phyloP scores from a whole-genome alignment of 2,329 filamentous ascomycete genomes.

The Cryphonectria naterciae region DNA sequence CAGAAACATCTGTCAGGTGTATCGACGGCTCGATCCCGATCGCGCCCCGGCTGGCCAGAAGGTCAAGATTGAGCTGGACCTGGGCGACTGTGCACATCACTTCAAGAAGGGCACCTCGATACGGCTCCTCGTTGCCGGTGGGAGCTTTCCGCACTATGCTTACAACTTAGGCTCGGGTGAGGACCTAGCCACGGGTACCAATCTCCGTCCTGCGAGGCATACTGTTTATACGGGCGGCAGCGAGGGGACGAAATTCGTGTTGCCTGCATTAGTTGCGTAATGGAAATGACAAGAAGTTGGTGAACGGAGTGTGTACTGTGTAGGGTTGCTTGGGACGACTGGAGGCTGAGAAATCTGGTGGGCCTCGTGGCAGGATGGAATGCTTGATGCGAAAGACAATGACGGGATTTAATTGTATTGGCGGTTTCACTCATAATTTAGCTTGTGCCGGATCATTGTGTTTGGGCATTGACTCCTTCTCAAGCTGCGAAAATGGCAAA shows the following conservation, averaged over 20 bases:
- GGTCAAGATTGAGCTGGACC: constrained; percentile 24
- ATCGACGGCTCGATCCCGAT: constrained; percentile 29
- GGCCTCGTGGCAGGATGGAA: background rate
- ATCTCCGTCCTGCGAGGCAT: constrained; percentile 27
- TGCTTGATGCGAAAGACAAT: background rate
- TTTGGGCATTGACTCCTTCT: too few relatives aligned
- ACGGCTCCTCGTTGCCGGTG: constrained; percentile 34
- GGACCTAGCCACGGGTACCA: constrained; percentile 28
- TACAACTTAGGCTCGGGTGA: constrained; percentile 33
- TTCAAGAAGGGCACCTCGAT: constrained; percentile 32
- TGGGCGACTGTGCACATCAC: constrained; percentile 33
- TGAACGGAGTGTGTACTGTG: background rate
- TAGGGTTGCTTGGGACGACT: background rate
- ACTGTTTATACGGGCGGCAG: constrained; percentile 18
- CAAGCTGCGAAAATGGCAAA: too few relatives aligned
- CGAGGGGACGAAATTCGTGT: constrained; percentile 14
- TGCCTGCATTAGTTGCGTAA: constrained; percentile 15
- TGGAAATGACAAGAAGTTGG: too few relatives aligned
- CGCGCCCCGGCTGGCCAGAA: background rate
- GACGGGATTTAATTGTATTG: background rate
- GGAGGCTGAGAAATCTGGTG: background rate
- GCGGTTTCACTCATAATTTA: background rate
- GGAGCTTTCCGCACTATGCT: constrained; percentile 30
- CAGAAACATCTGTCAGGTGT: constrained; percentile 33
- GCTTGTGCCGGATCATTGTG: background rate